A percentile compares a stretch with the other conserved stretches of the same genome.
Evolutionary conservation across 2,329 filamentous ascomycete genomes (phyloP).

Genomic region (Sarocladium strictum): DNA sequence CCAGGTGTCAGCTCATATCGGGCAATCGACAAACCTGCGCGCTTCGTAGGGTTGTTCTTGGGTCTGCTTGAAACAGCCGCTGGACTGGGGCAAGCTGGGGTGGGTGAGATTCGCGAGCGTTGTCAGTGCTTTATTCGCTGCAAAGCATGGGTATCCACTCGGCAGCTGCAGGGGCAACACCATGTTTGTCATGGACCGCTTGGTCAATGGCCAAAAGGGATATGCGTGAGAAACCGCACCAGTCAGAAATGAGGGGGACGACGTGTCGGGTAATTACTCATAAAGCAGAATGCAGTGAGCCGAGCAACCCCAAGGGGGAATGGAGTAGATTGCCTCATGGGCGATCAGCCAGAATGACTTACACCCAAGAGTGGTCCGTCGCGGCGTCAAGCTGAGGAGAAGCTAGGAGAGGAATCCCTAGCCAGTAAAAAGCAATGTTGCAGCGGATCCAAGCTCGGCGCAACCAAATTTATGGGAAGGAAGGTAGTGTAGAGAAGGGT

Average conservation of each 20-base stretch:
- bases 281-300: slow-evolving; percentile 1
- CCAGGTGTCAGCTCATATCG: slow-evolving; percentile 17
- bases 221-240: not conserved
- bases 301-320: not conserved
- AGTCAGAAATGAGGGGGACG: not conserved
- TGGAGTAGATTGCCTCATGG: not conserved
- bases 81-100: slow-evolving; percentile 1
- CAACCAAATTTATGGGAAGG: slow-evolving; percentile 8
- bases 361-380: not conserved
- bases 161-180: slow-evolving; percentile 8
- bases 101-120: slow-evolving; percentile 9
- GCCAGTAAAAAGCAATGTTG: no score
- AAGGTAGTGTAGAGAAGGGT: no score
- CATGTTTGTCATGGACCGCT: not conserved
- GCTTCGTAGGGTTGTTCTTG: slow-evolving; percentile 9
- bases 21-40: not conserved
- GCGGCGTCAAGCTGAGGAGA: not conserved
- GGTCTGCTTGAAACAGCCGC: slow-evolving; percentile 6
- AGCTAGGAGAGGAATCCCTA: not conserved
- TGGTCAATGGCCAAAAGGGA: not conserved
- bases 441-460: not conserved
- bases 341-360: not conserved
- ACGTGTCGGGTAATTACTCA: slow-evolving; percentile 1
- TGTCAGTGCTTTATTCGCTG: slow-evolving; percentile 6
- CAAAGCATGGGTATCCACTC: not conserved